Evolutionary conservation across 352 stramenopile species (phyloP).

Genomic region (Phytopythium delawarense): DNA sequence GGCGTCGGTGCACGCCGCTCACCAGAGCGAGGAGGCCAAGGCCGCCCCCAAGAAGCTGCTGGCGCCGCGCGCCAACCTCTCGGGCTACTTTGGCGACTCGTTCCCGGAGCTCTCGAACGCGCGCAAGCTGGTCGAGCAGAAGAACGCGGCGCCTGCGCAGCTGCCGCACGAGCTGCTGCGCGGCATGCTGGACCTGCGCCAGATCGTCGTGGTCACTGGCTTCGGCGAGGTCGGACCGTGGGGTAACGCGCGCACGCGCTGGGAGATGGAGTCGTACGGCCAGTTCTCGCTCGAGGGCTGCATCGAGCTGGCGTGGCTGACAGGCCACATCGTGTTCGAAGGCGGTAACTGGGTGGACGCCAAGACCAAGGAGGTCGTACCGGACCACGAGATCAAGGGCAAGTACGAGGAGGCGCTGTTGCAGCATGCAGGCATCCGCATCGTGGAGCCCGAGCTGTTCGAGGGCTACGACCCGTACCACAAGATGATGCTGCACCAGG

Average conservation of each 20-base stretch:
- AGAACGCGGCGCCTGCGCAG: conserved; percentile 11
- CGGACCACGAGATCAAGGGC: conserved; percentile 73
- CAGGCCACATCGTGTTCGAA: conserved; percentile 76
- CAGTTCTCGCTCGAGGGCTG: conserved; percentile 88
- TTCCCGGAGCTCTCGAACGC: conserved; percentile 58
- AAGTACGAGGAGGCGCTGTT: conserved; percentile 82
- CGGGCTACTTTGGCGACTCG: conserved; percentile 62
- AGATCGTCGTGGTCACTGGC: conserved; percentile 80
- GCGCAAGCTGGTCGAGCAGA: conserved; percentile 15
- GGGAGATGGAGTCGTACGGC: conserved; percentile 90
- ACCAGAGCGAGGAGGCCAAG: conserved; percentile 37
- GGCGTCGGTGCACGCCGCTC: conserved; percentile 33
- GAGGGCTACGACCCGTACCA: conserved; percentile 87
- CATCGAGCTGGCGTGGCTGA: conserved; percentile 86
- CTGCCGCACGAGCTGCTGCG: conserved; percentile 40
- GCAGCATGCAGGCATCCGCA: conserved; percentile 74
- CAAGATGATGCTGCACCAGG: conserved; percentile 83
- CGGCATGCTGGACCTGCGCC: conserved; percentile 79
- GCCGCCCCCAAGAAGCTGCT: conserved; percentile 21
- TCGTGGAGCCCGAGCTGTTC: conserved; percentile 85
- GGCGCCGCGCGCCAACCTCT: conserved; percentile 59
- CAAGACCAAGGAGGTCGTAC: conserved; percentile 71
- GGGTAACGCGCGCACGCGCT: conserved; percentile 81
- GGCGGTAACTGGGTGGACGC: conserved; percentile 84
- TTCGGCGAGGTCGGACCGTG: conserved; percentile 87